Evolutionary conservation across 176 grass and related monocot genomes (phyloP).

Genomic region (Neostapfia colusana): DNA sequence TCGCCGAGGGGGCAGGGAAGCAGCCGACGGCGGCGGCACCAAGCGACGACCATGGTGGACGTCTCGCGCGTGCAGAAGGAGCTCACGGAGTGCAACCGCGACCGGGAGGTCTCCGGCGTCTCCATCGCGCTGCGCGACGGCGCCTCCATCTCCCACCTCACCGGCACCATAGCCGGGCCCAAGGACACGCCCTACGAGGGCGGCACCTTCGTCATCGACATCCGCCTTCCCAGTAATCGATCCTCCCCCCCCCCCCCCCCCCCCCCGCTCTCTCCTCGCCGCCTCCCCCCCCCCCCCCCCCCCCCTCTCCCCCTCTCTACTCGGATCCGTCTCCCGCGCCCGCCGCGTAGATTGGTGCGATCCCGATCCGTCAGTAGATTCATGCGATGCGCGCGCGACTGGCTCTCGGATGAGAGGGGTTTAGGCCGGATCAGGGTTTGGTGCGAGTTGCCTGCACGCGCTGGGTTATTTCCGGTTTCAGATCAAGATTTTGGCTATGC

Average conservation of each 20-base stretch:
- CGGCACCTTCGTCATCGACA: constrained; percentile 87
- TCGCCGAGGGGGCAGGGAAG: no score
- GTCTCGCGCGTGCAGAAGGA: constrained; percentile 96
- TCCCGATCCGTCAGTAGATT: no score
- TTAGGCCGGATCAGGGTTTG: constrained; percentile 27
- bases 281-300: not conserved
- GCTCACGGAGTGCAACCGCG: constrained; percentile 84
- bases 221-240: constrained; percentile 74
- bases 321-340: not conserved
- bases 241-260: not conserved
- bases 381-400: not conserved
- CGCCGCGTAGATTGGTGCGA: no score
- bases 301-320: no score
- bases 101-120: constrained; percentile 70
- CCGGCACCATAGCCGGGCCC: constrained; percentile 76
- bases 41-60: constrained; percentile 72
- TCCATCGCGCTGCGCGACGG: constrained; percentile 75
- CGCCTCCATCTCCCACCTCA: constrained; percentile 76
- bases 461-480: not conserved
- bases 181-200: constrained; percentile 80
- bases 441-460: not conserved
- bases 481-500: not conserved
- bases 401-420: not conserved
- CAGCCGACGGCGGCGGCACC: no score
- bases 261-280: not conserved